These are phyloP conservation scores for Cladophialophora bantiana DNA, from an alignment of 2,329 filamentous ascomycete genomes.

Conservation along the genomic window DNA sequence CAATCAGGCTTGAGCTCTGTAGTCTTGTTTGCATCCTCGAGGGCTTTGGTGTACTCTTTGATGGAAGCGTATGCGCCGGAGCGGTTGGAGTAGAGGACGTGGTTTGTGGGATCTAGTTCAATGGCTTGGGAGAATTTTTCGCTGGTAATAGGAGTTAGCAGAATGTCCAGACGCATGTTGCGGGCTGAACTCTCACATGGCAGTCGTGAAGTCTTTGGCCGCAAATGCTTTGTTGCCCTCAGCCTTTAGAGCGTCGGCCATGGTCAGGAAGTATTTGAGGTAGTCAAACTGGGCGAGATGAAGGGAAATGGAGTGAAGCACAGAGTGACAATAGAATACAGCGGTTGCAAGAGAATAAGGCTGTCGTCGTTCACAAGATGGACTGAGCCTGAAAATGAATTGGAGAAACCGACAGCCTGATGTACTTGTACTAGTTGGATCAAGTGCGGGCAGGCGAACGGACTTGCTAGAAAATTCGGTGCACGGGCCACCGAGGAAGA, in stretches of 20 bases:
- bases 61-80: slow-evolving; percentile 88
- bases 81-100: slow-evolving; percentile 97
- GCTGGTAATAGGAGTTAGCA: slow-evolving; percentile 56
- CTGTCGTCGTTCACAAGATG: slow-evolving; percentile 3
- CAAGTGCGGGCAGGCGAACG: slow-evolving; percentile 24
- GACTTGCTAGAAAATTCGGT: slow-evolving; percentile 38
- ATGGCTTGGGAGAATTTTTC: slow-evolving; percentile 96
- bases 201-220: slow-evolving; percentile 94
- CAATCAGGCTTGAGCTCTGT: slow-evolving; percentile 96
- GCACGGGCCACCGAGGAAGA: slow-evolving; percentile 24
- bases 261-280: slow-evolving; percentile 42
- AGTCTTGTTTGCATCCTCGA: slow-evolving; percentile 91
- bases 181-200: slow-evolving; percentile 73
- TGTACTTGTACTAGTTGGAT: slow-evolving; percentile 8
- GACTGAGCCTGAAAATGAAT: slow-evolving; percentile 13
- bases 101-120: slow-evolving; percentile 83
- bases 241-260: slow-evolving; percentile 87
- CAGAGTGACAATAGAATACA: background rate
- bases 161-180: slow-evolving; percentile 20
- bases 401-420: slow-evolving; percentile 20
- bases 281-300: background rate
- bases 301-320: background rate
- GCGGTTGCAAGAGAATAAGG: background rate
- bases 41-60: slow-evolving; percentile 81
- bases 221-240: slow-evolving; percentile 98